Percentiles rank a stretch among this genome's conserved stretches.
Evolutionary conservation across 345 rosid species (phyloP).

Genomic region (Populus alba): DNA sequence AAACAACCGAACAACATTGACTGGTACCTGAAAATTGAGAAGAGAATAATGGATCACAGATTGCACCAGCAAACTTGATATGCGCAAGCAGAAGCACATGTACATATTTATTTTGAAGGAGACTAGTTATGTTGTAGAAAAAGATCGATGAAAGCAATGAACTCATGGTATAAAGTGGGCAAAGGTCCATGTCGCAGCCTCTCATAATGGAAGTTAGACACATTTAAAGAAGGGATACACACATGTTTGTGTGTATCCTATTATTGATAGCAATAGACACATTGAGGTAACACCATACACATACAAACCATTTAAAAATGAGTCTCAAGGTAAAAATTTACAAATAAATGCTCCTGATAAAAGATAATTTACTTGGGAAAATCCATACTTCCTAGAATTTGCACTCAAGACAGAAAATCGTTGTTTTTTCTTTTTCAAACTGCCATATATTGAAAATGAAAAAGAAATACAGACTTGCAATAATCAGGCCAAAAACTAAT

Average conservation of each 20-base stretch:
- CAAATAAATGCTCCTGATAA: not conserved
- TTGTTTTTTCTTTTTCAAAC: not conserved
- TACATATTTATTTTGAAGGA: not conserved
- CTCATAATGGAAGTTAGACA: too few relatives aligned
- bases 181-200: not conserved
- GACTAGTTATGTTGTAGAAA: not conserved
- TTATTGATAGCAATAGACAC: too few relatives aligned
- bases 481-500: not conserved
- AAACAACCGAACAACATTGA: constrained; percentile 87
- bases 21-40: constrained; percentile 65
- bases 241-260: too few relatives aligned
- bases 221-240: not conserved
- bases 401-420: not conserved
- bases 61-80: not conserved
- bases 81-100: not conserved
- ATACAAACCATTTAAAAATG: not conserved
- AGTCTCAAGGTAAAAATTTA: not conserved
- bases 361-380: not conserved
- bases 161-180: not conserved
- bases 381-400: not conserved
- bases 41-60: not conserved
- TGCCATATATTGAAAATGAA: not conserved
- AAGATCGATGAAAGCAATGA: not conserved
- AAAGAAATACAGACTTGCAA: not conserved
- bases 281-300: not conserved